Evolutionary conservation across 2,329 filamentous ascomycete genomes (phyloP), one percentile per base, ranked within the genome.

Genomic region (Diplodia corticola): DNA sequence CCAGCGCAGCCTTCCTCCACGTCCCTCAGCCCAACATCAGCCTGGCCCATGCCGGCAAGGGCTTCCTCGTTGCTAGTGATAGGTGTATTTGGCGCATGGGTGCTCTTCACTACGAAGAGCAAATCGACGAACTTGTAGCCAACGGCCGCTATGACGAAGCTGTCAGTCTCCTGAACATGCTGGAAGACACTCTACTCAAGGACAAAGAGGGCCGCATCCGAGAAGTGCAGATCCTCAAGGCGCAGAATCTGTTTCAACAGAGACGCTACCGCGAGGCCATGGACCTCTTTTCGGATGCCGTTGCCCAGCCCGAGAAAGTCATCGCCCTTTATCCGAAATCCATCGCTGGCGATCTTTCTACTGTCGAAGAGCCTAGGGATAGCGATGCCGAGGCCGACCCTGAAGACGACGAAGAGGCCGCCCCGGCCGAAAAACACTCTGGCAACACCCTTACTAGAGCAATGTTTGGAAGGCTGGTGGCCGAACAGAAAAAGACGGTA

Each of bases 71-170:
- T 61, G 90, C 90, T 22, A 97, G 94, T 74, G 95, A 98, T 65
- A 86, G 95, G 51, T 90, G 86, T 37, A 91, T 99, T 44, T 99
- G 95, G 95, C 90, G 95, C 71, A 98, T 99, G 95, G 91, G 89
- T 69, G 91, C 94, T 3, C 88, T 93, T 44, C 91, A 93, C 70
- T 99, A 99, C 74, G 92, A 97, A 75, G 88, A 89, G 2, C 95
- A 99, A 75, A 88, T 98, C 24, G 87, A 93, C 67, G 88, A 95
- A 70, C 84, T 99, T 28, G 88, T 96, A 1, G 85, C 88, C 22
- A 86, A 85, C 67, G 87, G 85, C 10, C 86, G 87, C 68, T 91
- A 93, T 64, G 94, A 99, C 72, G 96, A 99, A 78, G 94, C 94
- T 0, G 90, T 98, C 69, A 97, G 93, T 73, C 81, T 99, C 9